A percentile compares a stretch with the other conserved stretches of the same genome.
Evolutionary conservation across 148 eudicot genomes (phyloP).

Genomic region (Selenicereus undatus): DNA sequence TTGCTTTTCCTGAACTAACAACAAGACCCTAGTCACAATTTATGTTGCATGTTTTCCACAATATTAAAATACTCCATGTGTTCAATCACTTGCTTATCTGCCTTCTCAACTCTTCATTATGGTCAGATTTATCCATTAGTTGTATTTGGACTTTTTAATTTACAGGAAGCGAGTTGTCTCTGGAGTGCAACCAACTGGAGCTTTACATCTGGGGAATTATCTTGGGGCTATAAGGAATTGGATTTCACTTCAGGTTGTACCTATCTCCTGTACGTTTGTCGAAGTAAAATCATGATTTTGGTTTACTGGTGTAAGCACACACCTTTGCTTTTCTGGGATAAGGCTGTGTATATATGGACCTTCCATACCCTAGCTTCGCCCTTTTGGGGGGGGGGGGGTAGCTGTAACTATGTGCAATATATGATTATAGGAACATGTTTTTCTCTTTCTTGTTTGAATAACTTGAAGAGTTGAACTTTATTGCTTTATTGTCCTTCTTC

Average conservation of each 20-base stretch:
- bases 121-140: slow-evolving; percentile 27
- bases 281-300: background rate
- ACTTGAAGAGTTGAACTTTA: too few species aligned
- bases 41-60: background rate
- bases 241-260: slow-evolving; percentile 75
- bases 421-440: too few species aligned
- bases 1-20: background rate
- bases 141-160: background rate
- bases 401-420: too few species aligned
- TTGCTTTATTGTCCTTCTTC: background rate
- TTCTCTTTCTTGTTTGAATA: too few species aligned
- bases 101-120: background rate
- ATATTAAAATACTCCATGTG: background rate
- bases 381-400: too few species aligned
- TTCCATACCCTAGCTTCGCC: background rate
- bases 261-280: background rate
- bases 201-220: slow-evolving; percentile 92
- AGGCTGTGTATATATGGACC: background rate
- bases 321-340: background rate
- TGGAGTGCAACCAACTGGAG: slow-evolving; percentile 96
- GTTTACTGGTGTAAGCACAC: background rate
- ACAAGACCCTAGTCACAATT: background rate
- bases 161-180: slow-evolving; percentile 93
- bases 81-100: background rate
- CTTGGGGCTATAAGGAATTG: slow-evolving; percentile 95